phyloP scores from a whole-genome alignment of 139 green algal species.

The Tetradesmus lagerheimii region DNA sequence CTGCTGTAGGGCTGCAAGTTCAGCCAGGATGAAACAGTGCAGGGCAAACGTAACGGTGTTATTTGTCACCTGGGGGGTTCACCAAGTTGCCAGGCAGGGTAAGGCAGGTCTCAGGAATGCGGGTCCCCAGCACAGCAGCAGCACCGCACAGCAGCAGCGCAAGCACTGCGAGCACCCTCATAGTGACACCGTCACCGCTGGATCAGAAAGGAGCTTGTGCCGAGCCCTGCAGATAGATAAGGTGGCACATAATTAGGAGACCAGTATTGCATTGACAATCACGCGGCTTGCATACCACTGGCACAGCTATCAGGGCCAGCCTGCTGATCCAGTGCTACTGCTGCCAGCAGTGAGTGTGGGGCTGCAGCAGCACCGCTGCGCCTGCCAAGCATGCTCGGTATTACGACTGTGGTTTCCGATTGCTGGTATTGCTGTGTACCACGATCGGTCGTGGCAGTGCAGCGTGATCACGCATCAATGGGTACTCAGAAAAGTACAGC shows the following conservation, averaged over 20 bases:
- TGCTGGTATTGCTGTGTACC: not conserved
- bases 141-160: not conserved
- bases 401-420: not conserved
- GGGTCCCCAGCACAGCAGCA: too few relatives aligned
- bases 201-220: too few relatives aligned
- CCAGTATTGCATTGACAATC: too few relatives aligned
- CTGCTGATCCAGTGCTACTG: not conserved
- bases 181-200: not conserved
- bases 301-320: not conserved
- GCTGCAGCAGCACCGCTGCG: not conserved
- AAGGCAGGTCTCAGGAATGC: not conserved
- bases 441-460: not conserved
- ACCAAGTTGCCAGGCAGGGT: not conserved
- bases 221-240: not conserved
- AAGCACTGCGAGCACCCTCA: not conserved
- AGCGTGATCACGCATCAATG: too few relatives aligned
- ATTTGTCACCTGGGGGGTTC: not conserved
- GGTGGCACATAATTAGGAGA: too few relatives aligned
- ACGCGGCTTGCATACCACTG: not conserved
- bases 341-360: not conserved
- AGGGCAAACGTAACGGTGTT: not conserved
- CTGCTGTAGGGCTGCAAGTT: not conserved
- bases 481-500: not conserved
- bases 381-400: not conserved
- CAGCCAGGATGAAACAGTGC: not conserved